Conservation (phyloP, 1,139 yeast species). For the Saccharomyces pastorianus region DNA sequence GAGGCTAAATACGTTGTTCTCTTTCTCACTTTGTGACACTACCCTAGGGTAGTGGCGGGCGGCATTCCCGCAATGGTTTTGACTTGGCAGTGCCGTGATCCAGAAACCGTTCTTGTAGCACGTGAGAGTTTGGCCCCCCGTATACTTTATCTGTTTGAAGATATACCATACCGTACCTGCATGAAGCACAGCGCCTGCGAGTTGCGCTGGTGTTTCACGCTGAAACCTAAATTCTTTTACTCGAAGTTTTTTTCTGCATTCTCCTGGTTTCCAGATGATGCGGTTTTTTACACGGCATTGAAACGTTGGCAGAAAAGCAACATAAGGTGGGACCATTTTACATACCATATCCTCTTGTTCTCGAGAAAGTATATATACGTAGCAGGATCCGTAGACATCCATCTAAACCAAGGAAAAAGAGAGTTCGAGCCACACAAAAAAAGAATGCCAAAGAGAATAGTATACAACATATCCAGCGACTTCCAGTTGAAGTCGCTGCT, state of each 20-base stretch:
- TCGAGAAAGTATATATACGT: background rate
- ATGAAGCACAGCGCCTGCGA: too few relatives aligned
- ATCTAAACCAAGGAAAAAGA: background rate
- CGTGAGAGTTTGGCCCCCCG: too few relatives aligned
- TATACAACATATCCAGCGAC: constrained; percentile 82
- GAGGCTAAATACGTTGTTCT: too few relatives aligned
- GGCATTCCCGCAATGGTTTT: too few relatives aligned
- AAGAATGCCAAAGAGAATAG: constrained; percentile 39
- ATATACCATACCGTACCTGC: too few relatives aligned
- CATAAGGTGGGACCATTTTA: background rate
- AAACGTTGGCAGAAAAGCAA: background rate
- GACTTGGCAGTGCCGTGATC: too few relatives aligned
- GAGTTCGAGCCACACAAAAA: background rate
- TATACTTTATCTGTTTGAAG: too few relatives aligned
- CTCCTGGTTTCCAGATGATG: background rate
- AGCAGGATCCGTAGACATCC: too few relatives aligned
- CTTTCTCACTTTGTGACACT: too few relatives aligned
- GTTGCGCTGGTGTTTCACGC: background rate
- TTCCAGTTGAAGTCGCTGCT: constrained; percentile 75
- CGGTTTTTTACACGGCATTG: background rate
- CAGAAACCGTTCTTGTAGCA: too few relatives aligned
- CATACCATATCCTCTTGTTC: background rate
- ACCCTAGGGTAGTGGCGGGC: too few relatives aligned
- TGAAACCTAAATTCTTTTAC: background rate
- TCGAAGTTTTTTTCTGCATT: background rate